Evolutionary conservation across 768 basidiomycete genomes (phyloP).

Genomic region (Suillus hirtellus): DNA sequence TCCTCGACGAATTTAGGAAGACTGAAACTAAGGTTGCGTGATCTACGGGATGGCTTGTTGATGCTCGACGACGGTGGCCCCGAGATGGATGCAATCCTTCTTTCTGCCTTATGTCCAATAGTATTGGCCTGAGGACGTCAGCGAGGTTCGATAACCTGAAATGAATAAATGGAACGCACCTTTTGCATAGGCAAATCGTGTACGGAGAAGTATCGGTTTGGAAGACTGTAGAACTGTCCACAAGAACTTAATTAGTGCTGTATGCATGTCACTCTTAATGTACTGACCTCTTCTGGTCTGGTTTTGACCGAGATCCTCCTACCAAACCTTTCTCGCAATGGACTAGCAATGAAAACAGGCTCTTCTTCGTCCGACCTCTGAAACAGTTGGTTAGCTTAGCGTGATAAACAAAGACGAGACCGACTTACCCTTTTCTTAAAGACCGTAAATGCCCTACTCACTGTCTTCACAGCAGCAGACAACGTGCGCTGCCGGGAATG

Average conservation of each 20-base stretch:
- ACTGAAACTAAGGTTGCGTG: conserved; percentile 13
- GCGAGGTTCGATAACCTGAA: not conserved
- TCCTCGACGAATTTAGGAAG: conserved; percentile 19
- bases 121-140: conserved; percentile 6
- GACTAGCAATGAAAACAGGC: conserved; percentile 26
- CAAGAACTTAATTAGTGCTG: not conserved
- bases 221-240: conserved; percentile 29
- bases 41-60: conserved; percentile 11
- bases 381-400: not conserved
- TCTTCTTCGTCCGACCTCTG: conserved; percentile 28
- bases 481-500: conserved; percentile 18
- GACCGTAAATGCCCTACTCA: conserved; percentile 22
- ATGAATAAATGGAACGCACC: conserved; percentile 15
- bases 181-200: conserved; percentile 19
- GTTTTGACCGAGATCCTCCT: conserved; percentile 27
- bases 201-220: conserved; percentile 32
- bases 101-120: conserved; percentile 23
- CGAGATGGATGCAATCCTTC: conserved; percentile 21
- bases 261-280: not conserved
- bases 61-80: conserved; percentile 19
- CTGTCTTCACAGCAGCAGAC: conserved; percentile 22
- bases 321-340: conserved; percentile 31
- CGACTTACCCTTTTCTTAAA: conserved; percentile 29
- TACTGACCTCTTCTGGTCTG: conserved; percentile 30
- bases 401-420: not conserved